phyloP scores from a whole-genome alignment of 1,284 basidiomycete genomes.

The Ustilago esculenta region DNA sequence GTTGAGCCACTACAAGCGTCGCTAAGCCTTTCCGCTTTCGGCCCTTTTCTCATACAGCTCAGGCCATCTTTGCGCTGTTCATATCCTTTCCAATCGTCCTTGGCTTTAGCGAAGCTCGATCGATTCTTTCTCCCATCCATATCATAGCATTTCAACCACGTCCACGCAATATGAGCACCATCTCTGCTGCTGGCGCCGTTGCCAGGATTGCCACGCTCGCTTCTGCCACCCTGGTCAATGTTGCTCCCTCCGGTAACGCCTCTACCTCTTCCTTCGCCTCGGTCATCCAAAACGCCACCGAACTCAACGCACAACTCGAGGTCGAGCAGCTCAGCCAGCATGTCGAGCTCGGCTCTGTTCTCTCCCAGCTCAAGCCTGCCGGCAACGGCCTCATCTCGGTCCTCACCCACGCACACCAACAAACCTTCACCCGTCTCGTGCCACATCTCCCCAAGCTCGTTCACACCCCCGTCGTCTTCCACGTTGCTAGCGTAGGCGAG shows the following conservation, averaged over 20 bases:
- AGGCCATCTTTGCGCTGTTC: not conserved
- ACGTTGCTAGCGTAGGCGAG: slow-evolving; percentile 68
- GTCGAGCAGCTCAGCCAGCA: slow-evolving; percentile 52
- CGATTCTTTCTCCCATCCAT: not conserved
- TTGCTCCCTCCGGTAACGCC: slow-evolving; percentile 36
- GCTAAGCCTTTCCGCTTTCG: not conserved
- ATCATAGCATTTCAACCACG: no score
- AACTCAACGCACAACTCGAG: slow-evolving; percentile 39
- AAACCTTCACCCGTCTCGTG: slow-evolving; percentile 57
- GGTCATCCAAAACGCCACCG: slow-evolving; percentile 21
- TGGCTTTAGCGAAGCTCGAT: not conserved
- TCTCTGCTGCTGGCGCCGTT: slow-evolving; percentile 46
- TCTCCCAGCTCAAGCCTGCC: slow-evolving; percentile 46
- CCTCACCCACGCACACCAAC: slow-evolving; percentile 48
- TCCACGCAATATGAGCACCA: slow-evolving; percentile 27
- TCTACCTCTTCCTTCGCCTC: slow-evolving; percentile 38
- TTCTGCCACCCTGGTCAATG: slow-evolving; percentile 45
- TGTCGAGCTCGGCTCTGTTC: slow-evolving; percentile 43
- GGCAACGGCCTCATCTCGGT: slow-evolving; percentile 51
- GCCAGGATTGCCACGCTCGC: slow-evolving; percentile 47
- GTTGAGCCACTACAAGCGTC: not conserved
- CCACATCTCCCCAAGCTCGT: slow-evolving; percentile 60
- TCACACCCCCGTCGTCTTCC: slow-evolving; percentile 55
- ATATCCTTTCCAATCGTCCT: not conserved
- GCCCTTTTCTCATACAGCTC: not conserved